Conservation (phyloP, 164 flowering plant genomes). For the Magnolia changhungtana region DNA sequence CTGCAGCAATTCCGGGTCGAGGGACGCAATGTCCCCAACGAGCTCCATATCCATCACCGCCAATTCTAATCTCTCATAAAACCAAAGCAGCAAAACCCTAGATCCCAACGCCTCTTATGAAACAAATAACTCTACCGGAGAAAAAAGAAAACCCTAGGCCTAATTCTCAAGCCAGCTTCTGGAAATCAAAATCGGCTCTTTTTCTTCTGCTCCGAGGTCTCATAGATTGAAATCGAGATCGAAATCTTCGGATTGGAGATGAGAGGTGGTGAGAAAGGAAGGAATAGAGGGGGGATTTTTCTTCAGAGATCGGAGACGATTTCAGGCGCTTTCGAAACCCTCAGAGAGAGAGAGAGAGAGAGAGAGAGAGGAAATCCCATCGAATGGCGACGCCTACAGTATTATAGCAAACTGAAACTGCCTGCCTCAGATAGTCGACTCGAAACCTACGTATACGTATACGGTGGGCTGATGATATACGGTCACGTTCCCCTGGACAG, state of each 20-base stretch:
- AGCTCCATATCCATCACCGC: slow-evolving; percentile 60
- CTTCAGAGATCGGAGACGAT: background rate
- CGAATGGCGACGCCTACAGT: background rate
- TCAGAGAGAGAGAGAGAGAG: slow-evolving; percentile 1
- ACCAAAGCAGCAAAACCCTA: slow-evolving; percentile 10
- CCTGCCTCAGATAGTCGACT: slow-evolving; percentile 4
- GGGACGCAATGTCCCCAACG: slow-evolving; percentile 52
- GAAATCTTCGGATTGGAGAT: background rate
- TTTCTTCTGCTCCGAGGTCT: slow-evolving; percentile 4
- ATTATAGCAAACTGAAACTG: slow-evolving; percentile 10
- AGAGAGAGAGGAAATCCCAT: background rate
- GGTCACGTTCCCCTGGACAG: background rate
- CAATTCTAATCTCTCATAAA: slow-evolving; percentile 19
- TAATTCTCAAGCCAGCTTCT: background rate
- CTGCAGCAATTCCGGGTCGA: slow-evolving; percentile 88
- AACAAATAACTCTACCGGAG: background rate
- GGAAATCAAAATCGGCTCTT: background rate
- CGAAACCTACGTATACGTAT: background rate
- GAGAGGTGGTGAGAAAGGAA: background rate
- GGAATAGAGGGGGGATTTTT: background rate
- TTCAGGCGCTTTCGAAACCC: slow-evolving; percentile 9
- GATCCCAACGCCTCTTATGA: background rate
- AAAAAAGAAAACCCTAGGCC: background rate
- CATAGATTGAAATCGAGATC: slow-evolving; percentile 1
- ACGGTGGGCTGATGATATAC: background rate